Conservation (phyloP, 768 basidiomycete genomes). For the Boletus speciosus region DNA sequence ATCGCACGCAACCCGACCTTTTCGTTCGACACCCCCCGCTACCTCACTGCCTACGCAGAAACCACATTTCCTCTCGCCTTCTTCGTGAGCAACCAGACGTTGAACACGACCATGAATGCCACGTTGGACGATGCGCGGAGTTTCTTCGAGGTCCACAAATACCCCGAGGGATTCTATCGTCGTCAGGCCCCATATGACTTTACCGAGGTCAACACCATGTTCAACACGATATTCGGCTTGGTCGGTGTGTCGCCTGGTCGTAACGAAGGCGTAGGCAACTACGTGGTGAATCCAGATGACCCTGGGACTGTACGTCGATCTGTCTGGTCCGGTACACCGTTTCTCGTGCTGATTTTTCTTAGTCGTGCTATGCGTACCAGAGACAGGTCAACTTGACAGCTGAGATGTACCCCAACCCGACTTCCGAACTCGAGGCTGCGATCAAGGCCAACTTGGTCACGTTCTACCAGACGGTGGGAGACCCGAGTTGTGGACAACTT, state of each 20-base stretch:
- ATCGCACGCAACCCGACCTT: conserved; percentile 23
- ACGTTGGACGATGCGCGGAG: conserved; percentile 16
- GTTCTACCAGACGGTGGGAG: conserved; percentile 9
- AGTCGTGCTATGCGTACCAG: conserved; percentile 19
- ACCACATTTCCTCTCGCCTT: conserved; percentile 22
- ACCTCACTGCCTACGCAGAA: conserved; percentile 22
- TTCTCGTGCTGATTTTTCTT: neutral
- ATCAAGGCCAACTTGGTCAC: conserved; percentile 21
- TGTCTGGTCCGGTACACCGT: neutral
- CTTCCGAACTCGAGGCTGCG: conserved; percentile 14
- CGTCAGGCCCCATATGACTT: conserved; percentile 16
- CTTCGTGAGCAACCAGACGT: conserved; percentile 14
- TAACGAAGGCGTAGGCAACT: conserved; percentile 21
- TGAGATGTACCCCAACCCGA: conserved; percentile 19
- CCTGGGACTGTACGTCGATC: conserved; percentile 10
- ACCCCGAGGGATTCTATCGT: conserved; percentile 18
- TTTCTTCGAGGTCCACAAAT: conserved; percentile 16
- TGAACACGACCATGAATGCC: conserved; percentile 10
- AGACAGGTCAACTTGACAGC: conserved; percentile 17
- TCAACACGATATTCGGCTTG: neutral
- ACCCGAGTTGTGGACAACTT: conserved; percentile 11
- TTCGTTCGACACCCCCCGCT: conserved; percentile 19
- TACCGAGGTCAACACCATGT: neutral
- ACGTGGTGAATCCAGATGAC: conserved; percentile 9
- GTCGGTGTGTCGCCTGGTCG: conserved; percentile 11